Base-by-base conservation (phyloP, 257 asterid species). In the Marsdenia floribunda region DNA sequence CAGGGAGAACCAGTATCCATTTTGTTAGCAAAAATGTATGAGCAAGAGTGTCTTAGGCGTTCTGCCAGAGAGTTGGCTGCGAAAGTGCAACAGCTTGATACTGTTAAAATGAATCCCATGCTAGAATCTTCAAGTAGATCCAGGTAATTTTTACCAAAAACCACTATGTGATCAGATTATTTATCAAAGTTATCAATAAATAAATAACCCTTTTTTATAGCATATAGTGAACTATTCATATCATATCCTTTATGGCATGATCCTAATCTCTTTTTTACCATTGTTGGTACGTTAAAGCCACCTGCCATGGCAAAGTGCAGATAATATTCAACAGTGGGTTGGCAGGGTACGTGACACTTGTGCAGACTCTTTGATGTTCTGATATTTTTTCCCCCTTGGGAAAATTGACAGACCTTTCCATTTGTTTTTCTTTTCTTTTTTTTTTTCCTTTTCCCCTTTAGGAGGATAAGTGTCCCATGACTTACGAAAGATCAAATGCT, bases 21-120 rank as follows among this genome's bases (percentile, higher is more conserved):
- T 40, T n/a, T 47, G 15, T 52, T 29, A 5, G 42, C 46, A 47
- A 44, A 67, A 61, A 68, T 13, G 19, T 72, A 50, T 4, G 79
- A 69, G 55, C 76, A 63, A 66, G 58, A 58, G 33, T 47, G 55
- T 26, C 66, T 44, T 33, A 53, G 44, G 65, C 57, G n/a, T 37
- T 29, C 65, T n/a, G 73, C 47, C 1, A 33, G 50, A 2, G 59
- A 59, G n/a, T 46, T 68, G 64, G 35, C 35, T 49, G 33, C 79
- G 15, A 69, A 52, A 21, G 65, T 69, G 26, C 78, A 29, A 53
- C 44, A 16, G 44, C 47, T 50, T 74, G 82, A 60, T 13, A 50
- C 55, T 65, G 72, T 37, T 24, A 15, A 33, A 12, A 40, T 16
- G 46, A 60, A 64, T 50, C 59, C 21, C 42, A 26, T 38, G 75